Conservation (phyloP, 2,329 filamentous ascomycete species). For the Colletotrichum magnum region DNA sequence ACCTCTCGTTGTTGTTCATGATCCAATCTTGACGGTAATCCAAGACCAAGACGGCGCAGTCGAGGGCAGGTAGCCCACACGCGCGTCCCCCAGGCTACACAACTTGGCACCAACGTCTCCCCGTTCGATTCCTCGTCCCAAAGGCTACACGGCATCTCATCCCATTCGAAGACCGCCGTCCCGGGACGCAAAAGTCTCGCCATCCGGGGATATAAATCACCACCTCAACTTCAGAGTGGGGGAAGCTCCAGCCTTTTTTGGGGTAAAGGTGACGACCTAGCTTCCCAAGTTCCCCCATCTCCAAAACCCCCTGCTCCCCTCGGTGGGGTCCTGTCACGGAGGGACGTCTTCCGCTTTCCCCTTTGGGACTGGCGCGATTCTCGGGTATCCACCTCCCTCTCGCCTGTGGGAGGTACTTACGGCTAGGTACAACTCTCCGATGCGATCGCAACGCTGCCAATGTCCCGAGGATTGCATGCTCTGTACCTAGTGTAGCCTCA, state of each 20-base stretch:
- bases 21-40: no score
- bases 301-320: constrained; percentile 13
- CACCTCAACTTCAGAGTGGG: constrained; percentile 9
- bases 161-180: constrained; percentile 10
- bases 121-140: not conserved
- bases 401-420: not conserved
- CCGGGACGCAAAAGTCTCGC: constrained; percentile 3
- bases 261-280: no score
- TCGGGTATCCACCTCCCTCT: not conserved
- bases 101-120: no score
- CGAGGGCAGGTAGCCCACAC: not conserved
- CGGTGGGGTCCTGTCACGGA: constrained; percentile 31
- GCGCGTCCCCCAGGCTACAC: no score
- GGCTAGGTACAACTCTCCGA: constrained; percentile 10
- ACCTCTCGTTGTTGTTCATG: not conserved
- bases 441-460: constrained; percentile 2
- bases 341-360: constrained; percentile 27
- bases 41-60: not conserved
- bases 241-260: no score
- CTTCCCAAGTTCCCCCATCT: not conserved
- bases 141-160: constrained; percentile 23
- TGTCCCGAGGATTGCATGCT: not conserved
- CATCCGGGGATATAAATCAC: constrained; percentile 36
- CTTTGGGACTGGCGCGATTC: not conserved
- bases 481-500: constrained; percentile 13